phyloP scores from a whole-genome alignment of 2,329 filamentous ascomycete species.

The Verticillium zaregamsianum region DNA sequence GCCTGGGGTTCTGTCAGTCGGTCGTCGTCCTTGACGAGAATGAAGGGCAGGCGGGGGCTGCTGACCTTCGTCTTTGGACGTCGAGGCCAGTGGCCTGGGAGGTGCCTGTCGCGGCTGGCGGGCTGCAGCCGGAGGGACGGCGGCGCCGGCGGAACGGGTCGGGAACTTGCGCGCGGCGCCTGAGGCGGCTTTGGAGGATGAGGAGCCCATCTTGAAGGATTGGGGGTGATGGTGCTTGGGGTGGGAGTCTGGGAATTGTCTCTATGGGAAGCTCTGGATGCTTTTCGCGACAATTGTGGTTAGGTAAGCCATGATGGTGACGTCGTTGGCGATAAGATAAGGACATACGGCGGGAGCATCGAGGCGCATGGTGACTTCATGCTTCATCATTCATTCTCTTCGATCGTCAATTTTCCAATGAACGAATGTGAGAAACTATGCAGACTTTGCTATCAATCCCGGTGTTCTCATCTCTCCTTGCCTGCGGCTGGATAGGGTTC shows the following conservation, averaged over 20 bases:
- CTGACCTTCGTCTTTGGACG: slow-evolving; percentile 28
- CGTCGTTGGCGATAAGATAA: background rate
- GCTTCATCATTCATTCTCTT: background rate
- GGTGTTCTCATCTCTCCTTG: too few relatives aligned
- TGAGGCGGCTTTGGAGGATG: slow-evolving; percentile 40
- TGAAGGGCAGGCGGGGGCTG: slow-evolving; percentile 1
- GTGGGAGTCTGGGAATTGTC: background rate
- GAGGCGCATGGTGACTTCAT: background rate
- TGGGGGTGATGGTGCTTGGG: background rate
- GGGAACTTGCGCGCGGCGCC: slow-evolving; percentile 40
- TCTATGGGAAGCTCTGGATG: slow-evolving; percentile 1
- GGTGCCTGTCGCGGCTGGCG: slow-evolving; percentile 13
- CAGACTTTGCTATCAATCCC: too few relatives aligned
- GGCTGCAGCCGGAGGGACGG: slow-evolving; percentile 11
- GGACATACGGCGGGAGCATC: background rate
- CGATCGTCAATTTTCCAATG: background rate
- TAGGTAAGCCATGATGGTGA: background rate
- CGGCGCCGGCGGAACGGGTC: slow-evolving; percentile 27
- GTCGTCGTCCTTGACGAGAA: background rate
- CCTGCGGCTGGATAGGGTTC: too few relatives aligned
- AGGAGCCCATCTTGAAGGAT: slow-evolving; percentile 36
- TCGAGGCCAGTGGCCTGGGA: slow-evolving; percentile 13
- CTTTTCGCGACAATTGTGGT: background rate
- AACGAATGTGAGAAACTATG: too few relatives aligned
- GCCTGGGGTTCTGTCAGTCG: slow-evolving; percentile 22